These are phyloP conservation scores for Ogataea pini DNA, from an alignment of 805 yeast genomes.

Conservation along the genomic window DNA sequence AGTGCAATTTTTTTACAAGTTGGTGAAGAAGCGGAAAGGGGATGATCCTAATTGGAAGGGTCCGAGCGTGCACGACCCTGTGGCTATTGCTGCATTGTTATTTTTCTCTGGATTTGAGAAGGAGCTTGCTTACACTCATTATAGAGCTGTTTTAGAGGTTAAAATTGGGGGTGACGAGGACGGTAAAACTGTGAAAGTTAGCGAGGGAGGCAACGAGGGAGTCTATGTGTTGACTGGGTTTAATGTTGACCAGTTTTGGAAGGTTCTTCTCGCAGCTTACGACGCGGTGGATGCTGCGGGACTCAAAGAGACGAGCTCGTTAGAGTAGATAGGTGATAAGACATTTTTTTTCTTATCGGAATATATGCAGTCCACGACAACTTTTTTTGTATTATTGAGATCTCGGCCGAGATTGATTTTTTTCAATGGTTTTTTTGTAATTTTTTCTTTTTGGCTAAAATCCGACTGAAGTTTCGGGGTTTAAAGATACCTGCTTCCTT, in stretches of 20 bases:
- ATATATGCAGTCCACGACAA: slow-evolving; percentile 1
- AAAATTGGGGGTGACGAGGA: slow-evolving; percentile 29
- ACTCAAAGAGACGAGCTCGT: too few species aligned
- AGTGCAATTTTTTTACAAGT: slow-evolving; percentile 49
- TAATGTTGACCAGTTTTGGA: slow-evolving; percentile 49
- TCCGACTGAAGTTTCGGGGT: too few species aligned
- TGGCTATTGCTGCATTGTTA: slow-evolving; percentile 63
- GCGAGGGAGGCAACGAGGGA: slow-evolving; percentile 31
- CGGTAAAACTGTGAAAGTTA: slow-evolving; percentile 29
- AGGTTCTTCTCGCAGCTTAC: slow-evolving; percentile 40
- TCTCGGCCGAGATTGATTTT: slow-evolving; percentile 4
- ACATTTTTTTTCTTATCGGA: neutral
- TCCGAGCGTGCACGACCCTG: slow-evolving; percentile 82
- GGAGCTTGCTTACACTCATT: slow-evolving; percentile 24
- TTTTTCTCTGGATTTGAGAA: slow-evolving; percentile 38
- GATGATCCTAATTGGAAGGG: slow-evolving; percentile 50
- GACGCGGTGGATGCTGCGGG: slow-evolving; percentile 40
- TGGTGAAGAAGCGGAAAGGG: slow-evolving; percentile 38
- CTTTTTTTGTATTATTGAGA: neutral
- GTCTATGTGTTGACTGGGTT: slow-evolving; percentile 41
- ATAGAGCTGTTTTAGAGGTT: slow-evolving; percentile 21
- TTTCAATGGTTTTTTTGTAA: neutral
- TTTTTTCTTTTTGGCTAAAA: neutral
- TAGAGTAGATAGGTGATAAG: neutral
- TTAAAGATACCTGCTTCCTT: too few species aligned